Percentiles rank a stretch among this genome's conserved stretches.
Evolutionary conservation across 2,329 filamentous ascomycete species (phyloP).

Genomic region (Aspergillus persii): DNA sequence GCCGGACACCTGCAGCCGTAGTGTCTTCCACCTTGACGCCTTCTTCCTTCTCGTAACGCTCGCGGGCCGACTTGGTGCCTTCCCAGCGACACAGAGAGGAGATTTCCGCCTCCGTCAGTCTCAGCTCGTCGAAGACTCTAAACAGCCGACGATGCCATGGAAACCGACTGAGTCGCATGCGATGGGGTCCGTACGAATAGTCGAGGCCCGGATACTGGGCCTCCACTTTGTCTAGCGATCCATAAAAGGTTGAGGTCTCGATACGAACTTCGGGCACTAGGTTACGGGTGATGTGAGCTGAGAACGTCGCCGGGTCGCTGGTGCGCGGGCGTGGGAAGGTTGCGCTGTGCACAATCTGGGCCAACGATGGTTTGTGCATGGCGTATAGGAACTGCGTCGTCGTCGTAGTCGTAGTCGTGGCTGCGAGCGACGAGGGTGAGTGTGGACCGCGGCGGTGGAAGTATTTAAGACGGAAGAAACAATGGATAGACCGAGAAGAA

Average conservation of each 20-base stretch:
- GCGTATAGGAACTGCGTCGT: conserved; percentile 19
- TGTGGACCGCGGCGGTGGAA: not conserved
- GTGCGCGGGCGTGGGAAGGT: conserved; percentile 57
- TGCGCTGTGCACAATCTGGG: conserved; percentile 57
- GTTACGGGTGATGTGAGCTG: conserved; percentile 59
- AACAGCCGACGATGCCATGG: conserved; percentile 61
- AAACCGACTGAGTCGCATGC: conserved; percentile 61
- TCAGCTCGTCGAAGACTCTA: conserved; percentile 58
- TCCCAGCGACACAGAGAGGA: conserved; percentile 61
- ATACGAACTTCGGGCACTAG: conserved; percentile 64
- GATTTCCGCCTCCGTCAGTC: conserved; percentile 60
- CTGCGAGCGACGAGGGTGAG: not conserved
- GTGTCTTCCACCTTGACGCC: conserved; percentile 60
- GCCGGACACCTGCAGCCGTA: conserved; percentile 56
- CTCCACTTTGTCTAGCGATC: conserved; percentile 62
- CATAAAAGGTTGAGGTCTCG: conserved; percentile 64
- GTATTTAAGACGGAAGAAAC: not conserved
- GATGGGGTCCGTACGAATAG: conserved; percentile 61
- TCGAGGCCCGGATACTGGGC: conserved; percentile 66
- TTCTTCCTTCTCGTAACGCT: conserved; percentile 53
- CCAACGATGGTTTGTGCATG: conserved; percentile 62
- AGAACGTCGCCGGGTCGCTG: conserved; percentile 58
- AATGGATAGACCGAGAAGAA: not conserved
- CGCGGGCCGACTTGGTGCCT: conserved; percentile 48
- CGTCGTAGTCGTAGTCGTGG: not conserved